Evolutionary conservation across 768 basidiomycete species (phyloP).

Genomic region (Collybia sp.): DNA sequence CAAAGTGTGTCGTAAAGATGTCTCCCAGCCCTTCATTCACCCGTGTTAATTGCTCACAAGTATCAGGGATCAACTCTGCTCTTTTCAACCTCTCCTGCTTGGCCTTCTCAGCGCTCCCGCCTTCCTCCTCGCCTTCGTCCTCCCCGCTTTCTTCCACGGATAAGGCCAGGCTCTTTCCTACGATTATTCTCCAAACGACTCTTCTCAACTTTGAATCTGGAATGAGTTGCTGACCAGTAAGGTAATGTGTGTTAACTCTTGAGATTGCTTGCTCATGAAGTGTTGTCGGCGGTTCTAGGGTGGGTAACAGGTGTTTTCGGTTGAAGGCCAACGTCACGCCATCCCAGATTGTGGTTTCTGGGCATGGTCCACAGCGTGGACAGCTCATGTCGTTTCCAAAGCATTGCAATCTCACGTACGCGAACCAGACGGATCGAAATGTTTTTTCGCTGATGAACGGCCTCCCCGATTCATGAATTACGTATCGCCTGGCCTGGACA

Average conservation of each 20-base stretch:
- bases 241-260: too few species aligned
- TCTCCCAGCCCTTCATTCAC: slow-evolving; percentile 1
- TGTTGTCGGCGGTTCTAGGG: slow-evolving; percentile 21
- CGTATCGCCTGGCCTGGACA: slow-evolving; percentile 16
- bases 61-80: background rate
- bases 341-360: slow-evolving; percentile 26
- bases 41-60: background rate
- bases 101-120: background rate
- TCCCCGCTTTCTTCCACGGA: background rate
- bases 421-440: slow-evolving; percentile 28
- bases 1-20: slow-evolving; percentile 5
- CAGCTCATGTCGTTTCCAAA: slow-evolving; percentile 20
- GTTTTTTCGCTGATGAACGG: slow-evolving; percentile 21
- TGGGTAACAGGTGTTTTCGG: slow-evolving; percentile 16
- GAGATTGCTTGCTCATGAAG: slow-evolving; percentile 5
- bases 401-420: slow-evolving; percentile 17
- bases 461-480: background rate
- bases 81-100: background rate
- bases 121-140: slow-evolving; percentile 1
- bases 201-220: slow-evolving; percentile 1
- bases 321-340: slow-evolving; percentile 25
- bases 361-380: slow-evolving; percentile 18
- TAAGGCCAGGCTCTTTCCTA: too few species aligned
- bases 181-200: slow-evolving; percentile 2
- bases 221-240: too few species aligned